Conservation (phyloP, 176 grass and related monocot species). For the Carex littledalei region DNA sequence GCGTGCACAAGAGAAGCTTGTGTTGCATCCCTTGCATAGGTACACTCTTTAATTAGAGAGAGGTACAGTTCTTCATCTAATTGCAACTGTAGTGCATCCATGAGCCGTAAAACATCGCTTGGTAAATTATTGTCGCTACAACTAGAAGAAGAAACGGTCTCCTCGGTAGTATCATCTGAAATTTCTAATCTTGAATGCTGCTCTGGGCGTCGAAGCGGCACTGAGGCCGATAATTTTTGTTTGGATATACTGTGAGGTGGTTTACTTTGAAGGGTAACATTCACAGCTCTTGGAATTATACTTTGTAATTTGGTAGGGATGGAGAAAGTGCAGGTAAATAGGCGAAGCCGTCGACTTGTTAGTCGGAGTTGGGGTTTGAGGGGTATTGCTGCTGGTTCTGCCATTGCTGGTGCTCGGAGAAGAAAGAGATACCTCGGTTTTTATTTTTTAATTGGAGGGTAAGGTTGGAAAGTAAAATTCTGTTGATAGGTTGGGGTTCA, state of each 20-base stretch:
- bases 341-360: background rate
- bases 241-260: background rate
- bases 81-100: constrained; percentile 46
- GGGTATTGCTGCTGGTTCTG: background rate
- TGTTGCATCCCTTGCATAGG: constrained; percentile 17
- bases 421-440: background rate
- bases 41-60: constrained; percentile 60
- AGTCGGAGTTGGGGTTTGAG: constrained; percentile 10
- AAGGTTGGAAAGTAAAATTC: background rate
- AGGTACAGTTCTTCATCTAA: constrained; percentile 78
- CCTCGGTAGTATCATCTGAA: background rate
- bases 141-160: background rate
- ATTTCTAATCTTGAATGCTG: background rate
- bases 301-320: background rate
- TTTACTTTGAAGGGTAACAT: background rate
- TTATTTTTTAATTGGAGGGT: background rate
- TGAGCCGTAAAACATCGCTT: constrained; percentile 52
- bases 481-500: background rate
- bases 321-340: background rate
- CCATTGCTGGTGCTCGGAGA: background rate
- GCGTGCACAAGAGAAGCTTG: constrained; percentile 48
- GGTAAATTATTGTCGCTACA: background rate
- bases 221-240: background rate
- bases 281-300: background rate
- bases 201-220: background rate